Evolutionary conservation across 371 early-diverging fungal species (phyloP), one percentile per base, ranked within the genome.

Genomic region (Rhizopus microsporus): DNA sequence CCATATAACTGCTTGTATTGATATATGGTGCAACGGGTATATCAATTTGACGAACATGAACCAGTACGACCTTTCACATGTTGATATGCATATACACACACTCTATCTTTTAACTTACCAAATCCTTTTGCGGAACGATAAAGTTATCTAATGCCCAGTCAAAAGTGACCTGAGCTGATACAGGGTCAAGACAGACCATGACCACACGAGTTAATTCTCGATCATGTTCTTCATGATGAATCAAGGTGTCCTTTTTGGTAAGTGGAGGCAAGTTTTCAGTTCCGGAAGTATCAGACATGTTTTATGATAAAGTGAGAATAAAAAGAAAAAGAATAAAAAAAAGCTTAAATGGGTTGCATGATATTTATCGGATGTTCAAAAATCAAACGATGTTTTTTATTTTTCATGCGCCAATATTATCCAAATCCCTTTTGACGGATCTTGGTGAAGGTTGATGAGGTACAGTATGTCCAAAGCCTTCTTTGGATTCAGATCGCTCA

Each of bases 121-220:
- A 31, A 53, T 81, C 81, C 16, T 56, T 63, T 7, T 68, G 53
- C 6, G 77, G 70, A 13, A 37, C 54, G 39, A 81, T 65, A 62
- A 76, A 76, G 45, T 81, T 72, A 5, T 71, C 63, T 4, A 74
- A n/a, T n/a, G 81, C 73, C 81, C 81, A 81, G n/a, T 78, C 55
- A 29, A 72, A 65, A 4, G 74, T 72, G 16, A 32, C 57, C n/a
- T 74, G 66, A 9, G 72, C 72, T 32, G 76, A 75, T 2, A 59
- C 62, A 44, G 67, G 62, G 34, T 78, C 79, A 30, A 78, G 43
- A 7, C 74, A 69, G 12, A 78, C 32, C 45, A 71, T 48, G 1
- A 75, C 64, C 3, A 75, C 72, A 12, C 79, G 71, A 16, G 60
- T 65, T 10, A 75, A 43, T 4, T 63, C 54, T 10, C 43, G 47